Base-by-base conservation (phyloP, 1,284 basidiomycete species). In the Ceratobasidium sp. region DNA sequence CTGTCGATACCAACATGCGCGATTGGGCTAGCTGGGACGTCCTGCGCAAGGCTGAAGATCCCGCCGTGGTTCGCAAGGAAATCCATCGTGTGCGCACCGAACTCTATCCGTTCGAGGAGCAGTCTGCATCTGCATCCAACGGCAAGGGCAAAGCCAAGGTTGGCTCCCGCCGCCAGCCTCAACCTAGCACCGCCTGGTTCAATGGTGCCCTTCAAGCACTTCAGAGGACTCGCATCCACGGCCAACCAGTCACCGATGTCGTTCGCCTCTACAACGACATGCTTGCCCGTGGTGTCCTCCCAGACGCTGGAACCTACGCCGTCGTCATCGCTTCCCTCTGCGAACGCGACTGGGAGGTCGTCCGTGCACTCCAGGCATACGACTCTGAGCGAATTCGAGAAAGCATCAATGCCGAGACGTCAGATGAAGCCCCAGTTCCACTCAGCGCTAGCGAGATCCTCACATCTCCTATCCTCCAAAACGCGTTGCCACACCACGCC, bases 231-330 rank as follows among this genome's bases (percentile, higher is more conserved):
- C 87, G 91, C 72, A 71, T 76, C 23, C 75, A 79, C 14, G 89
- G 88, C 16, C 85, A 89, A 75, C 86, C 88, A 4, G 84, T 94
- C 47, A 82, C 84, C 0, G 79, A 86, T 47, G 82, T 95, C 59
- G 81, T 93, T 74, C 87, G 90, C 73, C 85, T 89, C 4, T 97
- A 97, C 84, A 88, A 92, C 77, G 85, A 89, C 71, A 89, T 96
- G 86, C 82, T 95, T 57, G 82, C 85, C n/a, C 83, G 83, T 52
- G 87, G 88, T 26, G 79, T 95, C 14, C 79, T 87, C 0, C 94
- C 95, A 18, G 90, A 91, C 76, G 77, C 83, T 13, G 78, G 81
- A 46, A 96, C 94, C 0, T 96, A 94, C 79, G 80, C 84, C n/a
- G 82, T 83, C 43, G 84, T 96, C 64, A 89, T 98, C 75, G 79